Conservation (phyloP, 345 rosid species). For the Citrus glauca region DNA sequence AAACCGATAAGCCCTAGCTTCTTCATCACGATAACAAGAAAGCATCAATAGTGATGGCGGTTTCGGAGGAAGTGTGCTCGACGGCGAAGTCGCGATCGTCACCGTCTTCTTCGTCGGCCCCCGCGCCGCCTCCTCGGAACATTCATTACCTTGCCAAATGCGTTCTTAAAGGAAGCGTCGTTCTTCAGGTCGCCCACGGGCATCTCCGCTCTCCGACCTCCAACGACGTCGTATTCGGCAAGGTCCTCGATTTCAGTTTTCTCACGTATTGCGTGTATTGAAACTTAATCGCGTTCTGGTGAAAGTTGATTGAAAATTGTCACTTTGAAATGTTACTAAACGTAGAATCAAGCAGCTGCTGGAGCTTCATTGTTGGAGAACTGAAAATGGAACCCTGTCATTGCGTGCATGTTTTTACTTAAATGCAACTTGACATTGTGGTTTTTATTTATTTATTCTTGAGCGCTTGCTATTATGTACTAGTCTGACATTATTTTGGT, state of each 20-base stretch:
- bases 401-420: background rate
- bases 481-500: slow-evolving; percentile 5
- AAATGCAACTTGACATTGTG: background rate
- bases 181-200: slow-evolving; percentile 80
- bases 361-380: background rate
- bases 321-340: background rate
- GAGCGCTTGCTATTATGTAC: background rate
- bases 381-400: background rate
- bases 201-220: slow-evolving; percentile 68
- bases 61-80: slow-evolving; percentile 90
- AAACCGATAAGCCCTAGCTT: slow-evolving; percentile 4
- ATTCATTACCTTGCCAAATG: slow-evolving; percentile 83
- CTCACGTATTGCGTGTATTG: background rate
- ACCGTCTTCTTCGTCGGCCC: slow-evolving; percentile 45
- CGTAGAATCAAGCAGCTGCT: background rate
- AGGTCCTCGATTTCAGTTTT: slow-evolving; percentile 36
- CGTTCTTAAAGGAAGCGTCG: slow-evolving; percentile 77
- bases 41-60: slow-evolving; percentile 53
- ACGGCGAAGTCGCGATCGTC: slow-evolving; percentile 65
- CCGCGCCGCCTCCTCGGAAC: slow-evolving; percentile 32
- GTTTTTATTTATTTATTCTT: background rate
- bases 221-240: slow-evolving; percentile 82
- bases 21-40: background rate
- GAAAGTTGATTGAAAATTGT: background rate
- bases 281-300: background rate